Evolutionary conservation across 2,329 filamentous ascomycete species (phyloP), one percentile per base, ranked within the genome.

Genomic region (Scedosporium boydii): DNA sequence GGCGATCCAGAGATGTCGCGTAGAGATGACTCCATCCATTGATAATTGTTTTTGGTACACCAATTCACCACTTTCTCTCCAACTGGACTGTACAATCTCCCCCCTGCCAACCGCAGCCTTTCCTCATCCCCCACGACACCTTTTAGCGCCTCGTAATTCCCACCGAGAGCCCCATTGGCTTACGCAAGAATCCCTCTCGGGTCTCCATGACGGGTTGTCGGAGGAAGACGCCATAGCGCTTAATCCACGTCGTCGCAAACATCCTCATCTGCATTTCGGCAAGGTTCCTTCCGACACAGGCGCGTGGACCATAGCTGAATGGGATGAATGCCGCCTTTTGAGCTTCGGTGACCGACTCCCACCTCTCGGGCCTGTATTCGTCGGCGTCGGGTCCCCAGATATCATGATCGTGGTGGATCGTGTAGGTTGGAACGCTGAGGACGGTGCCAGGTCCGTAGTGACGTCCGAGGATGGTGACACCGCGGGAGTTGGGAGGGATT

Each of bases 241-340:
- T 74, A 18, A 75, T 79, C 83, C 82, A 89, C 51, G 90, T 91
- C 0, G 82, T 83, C 2, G 87, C 84, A 64, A 95, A 93, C 53
- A 93, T 79, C 70, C 88, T 88, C 77, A 96, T 79, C 73, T 96
- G 90, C 90, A 96, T 93, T 79, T 95, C 90, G 0, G 91, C 91
- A 4, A 96, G 87, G 65, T 96, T 95, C 41, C 90, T 75, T 0
- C 91, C 91, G 0, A 95, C 89, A 63, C 88, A 91, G 0, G 86
- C 81, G 6, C 88, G 75, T 0, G 88, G 87, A 0, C 88, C 88
- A 42, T 86, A 77, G 65, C 87, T 90, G 69, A 95, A 96, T 0
- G 88, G 88, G 53, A 90, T 88, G 63, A 91, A 91, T 0, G 86
- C 86, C 29, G 82, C 84, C 77, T 90, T 91, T 74, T 93, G 90